Percentiles rank a stretch among this genome's conserved stretches.
These are phyloP conservation scores for Lactarius deliciosus DNA, from an alignment of 768 basidiomycete species.

Conservation along the genomic window DNA sequence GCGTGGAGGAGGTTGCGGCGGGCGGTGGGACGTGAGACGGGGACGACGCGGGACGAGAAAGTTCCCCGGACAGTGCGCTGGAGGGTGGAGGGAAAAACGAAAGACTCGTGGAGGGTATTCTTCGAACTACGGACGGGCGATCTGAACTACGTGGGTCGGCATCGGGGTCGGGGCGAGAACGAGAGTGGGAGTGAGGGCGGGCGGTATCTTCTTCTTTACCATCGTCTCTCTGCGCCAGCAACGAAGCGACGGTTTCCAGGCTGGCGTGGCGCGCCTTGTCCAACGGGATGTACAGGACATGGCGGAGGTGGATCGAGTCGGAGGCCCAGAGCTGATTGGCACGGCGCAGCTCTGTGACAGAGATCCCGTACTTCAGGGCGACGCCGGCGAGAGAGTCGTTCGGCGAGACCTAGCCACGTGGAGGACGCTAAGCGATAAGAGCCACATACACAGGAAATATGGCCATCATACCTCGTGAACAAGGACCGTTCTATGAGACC, in stretches of 20 bases:
- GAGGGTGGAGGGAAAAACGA: slow-evolving; percentile 37
- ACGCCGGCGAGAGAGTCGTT: slow-evolving; percentile 85
- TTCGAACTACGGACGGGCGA: slow-evolving; percentile 31
- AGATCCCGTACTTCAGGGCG: slow-evolving; percentile 85
- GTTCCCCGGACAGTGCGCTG: slow-evolving; percentile 1
- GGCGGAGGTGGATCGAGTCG: slow-evolving; percentile 87
- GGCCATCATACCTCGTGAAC: slow-evolving; percentile 53
- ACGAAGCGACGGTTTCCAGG: slow-evolving; percentile 33
- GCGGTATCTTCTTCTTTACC: background rate
- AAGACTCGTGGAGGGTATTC: slow-evolving; percentile 36
- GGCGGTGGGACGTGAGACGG: slow-evolving; percentile 3
- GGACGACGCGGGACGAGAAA: background rate
- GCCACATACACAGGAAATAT: background rate
- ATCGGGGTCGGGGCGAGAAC: background rate
- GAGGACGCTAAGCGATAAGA: slow-evolving; percentile 1
- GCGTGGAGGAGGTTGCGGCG: background rate
- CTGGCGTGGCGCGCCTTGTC: slow-evolving; percentile 53
- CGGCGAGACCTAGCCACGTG: slow-evolving; percentile 48
- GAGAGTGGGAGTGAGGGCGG: background rate
- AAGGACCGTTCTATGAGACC: slow-evolving; percentile 43
- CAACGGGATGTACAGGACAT: slow-evolving; percentile 76
- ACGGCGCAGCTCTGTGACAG: slow-evolving; percentile 76
- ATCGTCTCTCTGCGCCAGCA: slow-evolving; percentile 24
- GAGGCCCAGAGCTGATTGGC: slow-evolving; percentile 94
- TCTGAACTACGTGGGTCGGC: slow-evolving; percentile 1